A percentile compares a stretch with the other conserved stretches of the same genome.
These are phyloP conservation scores for Tulasnella sp. DNA, from an alignment of 768 basidiomycete genomes.

Conservation along the genomic window DNA sequence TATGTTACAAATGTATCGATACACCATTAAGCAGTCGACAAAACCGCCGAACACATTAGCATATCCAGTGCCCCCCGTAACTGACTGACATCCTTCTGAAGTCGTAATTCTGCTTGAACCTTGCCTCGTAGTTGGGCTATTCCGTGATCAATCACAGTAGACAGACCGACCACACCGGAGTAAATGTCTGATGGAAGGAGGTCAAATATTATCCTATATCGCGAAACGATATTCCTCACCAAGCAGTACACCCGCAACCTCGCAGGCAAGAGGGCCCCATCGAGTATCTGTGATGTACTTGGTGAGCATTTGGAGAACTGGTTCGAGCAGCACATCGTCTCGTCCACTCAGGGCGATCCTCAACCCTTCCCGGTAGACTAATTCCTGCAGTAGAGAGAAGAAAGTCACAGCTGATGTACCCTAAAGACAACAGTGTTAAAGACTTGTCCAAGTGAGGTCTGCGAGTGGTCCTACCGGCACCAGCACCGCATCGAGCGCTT, in stretches of 20 bases:
- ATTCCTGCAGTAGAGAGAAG: slow-evolving; percentile 88
- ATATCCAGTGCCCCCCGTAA: slow-evolving; percentile 86
- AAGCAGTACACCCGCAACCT: slow-evolving; percentile 73
- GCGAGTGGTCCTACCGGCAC: slow-evolving; percentile 56
- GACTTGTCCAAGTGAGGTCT: background rate
- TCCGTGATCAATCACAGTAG: slow-evolving; percentile 77
- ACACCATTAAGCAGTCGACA: background rate
- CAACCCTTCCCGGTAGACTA: slow-evolving; percentile 87
- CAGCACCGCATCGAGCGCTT: slow-evolving; percentile 87
- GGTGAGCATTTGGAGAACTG: slow-evolving; percentile 78
- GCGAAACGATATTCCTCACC: slow-evolving; percentile 50
- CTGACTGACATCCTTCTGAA: slow-evolving; percentile 81
- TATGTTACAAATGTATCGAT: background rate
- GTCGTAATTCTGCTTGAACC: slow-evolving; percentile 76
- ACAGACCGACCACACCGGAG: slow-evolving; percentile 84
- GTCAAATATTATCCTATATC: background rate
- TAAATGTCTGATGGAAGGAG: slow-evolving; percentile 70
- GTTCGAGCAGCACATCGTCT: slow-evolving; percentile 90
- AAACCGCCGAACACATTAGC: slow-evolving; percentile 47
- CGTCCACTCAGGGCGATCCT: slow-evolving; percentile 80
- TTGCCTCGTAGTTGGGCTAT: slow-evolving; percentile 79
- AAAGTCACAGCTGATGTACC: slow-evolving; percentile 76
- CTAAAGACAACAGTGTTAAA: slow-evolving; percentile 45
- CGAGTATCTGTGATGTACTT: slow-evolving; percentile 85
- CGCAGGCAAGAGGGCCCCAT: slow-evolving; percentile 85